phyloP scores from a whole-genome alignment of 2,329 filamentous ascomycete species.

The Pestalotiopsis sp. region DNA sequence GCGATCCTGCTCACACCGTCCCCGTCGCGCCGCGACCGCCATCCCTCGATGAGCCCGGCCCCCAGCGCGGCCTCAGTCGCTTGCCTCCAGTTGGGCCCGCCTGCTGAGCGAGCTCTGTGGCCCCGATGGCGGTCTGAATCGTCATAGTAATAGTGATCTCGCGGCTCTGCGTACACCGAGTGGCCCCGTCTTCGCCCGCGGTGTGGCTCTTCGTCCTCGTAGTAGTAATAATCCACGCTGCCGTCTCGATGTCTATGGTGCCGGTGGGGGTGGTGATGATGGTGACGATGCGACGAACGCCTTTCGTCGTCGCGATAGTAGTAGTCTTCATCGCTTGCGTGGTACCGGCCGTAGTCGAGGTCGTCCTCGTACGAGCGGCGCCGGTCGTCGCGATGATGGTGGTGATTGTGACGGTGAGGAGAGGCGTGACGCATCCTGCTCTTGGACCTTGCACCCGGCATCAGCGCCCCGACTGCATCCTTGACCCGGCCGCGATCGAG shows the following conservation, averaged over 20 bases:
- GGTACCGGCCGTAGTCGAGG: not conserved
- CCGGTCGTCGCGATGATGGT: not conserved
- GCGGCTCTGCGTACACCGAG: constrained; percentile 1
- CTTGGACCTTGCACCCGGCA: not conserved
- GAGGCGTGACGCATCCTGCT: not conserved
- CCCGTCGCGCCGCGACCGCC: constrained; percentile 21
- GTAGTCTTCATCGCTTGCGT: not conserved
- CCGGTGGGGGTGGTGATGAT: not conserved
- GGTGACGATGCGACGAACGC: not conserved
- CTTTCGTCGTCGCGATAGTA: constrained; percentile 1
- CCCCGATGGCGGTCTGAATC: not conserved
- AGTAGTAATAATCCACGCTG: not conserved
- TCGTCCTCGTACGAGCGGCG: not conserved
- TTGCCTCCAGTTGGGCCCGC: constrained; percentile 19
- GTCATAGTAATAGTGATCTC: not conserved
- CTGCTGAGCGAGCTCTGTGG: not conserved
- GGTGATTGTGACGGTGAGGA: not conserved
- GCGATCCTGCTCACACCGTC: constrained; percentile 23
- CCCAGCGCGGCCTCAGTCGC: constrained; percentile 26
- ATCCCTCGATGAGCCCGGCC: constrained; percentile 26
- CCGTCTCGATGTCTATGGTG: not conserved
- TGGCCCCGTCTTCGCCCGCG: not conserved
- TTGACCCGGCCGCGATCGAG: not conserved
- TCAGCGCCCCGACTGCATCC: not conserved
- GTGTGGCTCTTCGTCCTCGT: not conserved